These are phyloP conservation scores for Penium margaritaceum DNA, from an alignment of 139 green algal genomes.

Conservation along the genomic window DNA sequence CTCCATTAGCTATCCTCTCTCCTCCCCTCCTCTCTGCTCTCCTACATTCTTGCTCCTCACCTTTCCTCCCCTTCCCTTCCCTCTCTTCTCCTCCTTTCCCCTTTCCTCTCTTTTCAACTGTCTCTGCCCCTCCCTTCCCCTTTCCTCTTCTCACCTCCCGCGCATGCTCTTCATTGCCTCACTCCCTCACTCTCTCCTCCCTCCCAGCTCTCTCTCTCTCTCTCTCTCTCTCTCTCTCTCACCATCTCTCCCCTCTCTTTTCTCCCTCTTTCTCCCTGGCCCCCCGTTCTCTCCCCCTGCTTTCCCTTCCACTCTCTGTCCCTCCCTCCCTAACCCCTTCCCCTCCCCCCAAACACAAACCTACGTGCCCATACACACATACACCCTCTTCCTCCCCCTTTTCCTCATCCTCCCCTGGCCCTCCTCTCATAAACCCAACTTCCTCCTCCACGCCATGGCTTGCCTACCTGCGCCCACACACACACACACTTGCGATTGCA, in stretches of 20 bases:
- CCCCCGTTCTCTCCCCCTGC: background rate
- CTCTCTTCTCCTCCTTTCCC: background rate
- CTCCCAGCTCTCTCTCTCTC: background rate
- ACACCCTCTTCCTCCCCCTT: too few relatives aligned
- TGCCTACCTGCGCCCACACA: too few relatives aligned
- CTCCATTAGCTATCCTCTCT: background rate
- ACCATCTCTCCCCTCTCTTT: background rate
- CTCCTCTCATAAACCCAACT: too few relatives aligned
- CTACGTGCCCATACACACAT: too few relatives aligned
- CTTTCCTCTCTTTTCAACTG: background rate
- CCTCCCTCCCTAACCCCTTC: background rate
- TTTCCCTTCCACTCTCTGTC: background rate
- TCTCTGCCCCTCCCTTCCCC: background rate
- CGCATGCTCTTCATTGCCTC: too few relatives aligned
- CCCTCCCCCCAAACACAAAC: too few relatives aligned
- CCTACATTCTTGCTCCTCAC: background rate
- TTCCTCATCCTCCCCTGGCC: too few relatives aligned
- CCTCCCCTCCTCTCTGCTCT: background rate
- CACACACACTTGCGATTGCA: too few relatives aligned
- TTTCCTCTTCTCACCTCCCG: background rate
- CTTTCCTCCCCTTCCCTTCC: background rate
- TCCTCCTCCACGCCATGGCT: too few relatives aligned
- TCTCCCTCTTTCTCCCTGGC: background rate
- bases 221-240: background rate
- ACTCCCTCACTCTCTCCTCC: background rate